Conservation (phyloP, 805 yeast genomes). For the Soucietia sequanensis region DNA sequence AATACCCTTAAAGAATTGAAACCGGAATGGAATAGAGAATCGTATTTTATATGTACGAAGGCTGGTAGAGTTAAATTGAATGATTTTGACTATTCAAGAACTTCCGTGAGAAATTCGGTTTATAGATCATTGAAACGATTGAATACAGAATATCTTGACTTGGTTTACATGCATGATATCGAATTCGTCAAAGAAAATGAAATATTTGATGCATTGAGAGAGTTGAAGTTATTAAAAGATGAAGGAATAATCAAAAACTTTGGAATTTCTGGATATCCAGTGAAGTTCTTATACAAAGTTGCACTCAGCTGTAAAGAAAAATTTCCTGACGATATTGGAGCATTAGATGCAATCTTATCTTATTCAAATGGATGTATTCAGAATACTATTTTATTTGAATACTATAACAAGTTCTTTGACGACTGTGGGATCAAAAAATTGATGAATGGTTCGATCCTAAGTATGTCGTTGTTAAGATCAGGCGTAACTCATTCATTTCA, state of each 20-base stretch:
- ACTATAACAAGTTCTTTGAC: constrained; percentile 45
- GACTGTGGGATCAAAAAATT: constrained; percentile 58
- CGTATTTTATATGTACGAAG: constrained; percentile 74
- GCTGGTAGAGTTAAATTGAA: constrained; percentile 73
- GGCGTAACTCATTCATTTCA: constrained; percentile 72
- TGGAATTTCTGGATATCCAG: constrained; percentile 88
- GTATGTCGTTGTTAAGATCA: constrained; percentile 81
- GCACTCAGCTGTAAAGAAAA: constrained; percentile 38
- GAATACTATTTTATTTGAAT: constrained; percentile 53
- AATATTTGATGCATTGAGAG: constrained; percentile 60
- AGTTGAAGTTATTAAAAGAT: constrained; percentile 56
- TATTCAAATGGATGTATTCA: constrained; percentile 84
- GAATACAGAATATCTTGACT: constrained; percentile 66
- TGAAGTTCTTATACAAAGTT: constrained; percentile 58
- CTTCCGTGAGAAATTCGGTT: constrained; percentile 60
- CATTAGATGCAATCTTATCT: constrained; percentile 72
- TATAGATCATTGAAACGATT: constrained; percentile 65
- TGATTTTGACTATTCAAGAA: constrained; percentile 73
- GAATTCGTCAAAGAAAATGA: constrained; percentile 67
- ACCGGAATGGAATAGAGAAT: constrained; percentile 50
- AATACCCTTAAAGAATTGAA: constrained; percentile 44
- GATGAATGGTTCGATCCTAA: constrained; percentile 81
- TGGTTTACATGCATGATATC: constrained; percentile 85
- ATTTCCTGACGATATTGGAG: constrained; percentile 44
- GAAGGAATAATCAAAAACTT: constrained; percentile 63